A percentile compares a stretch with the other conserved stretches of the same genome.
phyloP scores from a whole-genome alignment of 352 stramenopile genomes.

The Globisporangium acanthophoron region DNA sequence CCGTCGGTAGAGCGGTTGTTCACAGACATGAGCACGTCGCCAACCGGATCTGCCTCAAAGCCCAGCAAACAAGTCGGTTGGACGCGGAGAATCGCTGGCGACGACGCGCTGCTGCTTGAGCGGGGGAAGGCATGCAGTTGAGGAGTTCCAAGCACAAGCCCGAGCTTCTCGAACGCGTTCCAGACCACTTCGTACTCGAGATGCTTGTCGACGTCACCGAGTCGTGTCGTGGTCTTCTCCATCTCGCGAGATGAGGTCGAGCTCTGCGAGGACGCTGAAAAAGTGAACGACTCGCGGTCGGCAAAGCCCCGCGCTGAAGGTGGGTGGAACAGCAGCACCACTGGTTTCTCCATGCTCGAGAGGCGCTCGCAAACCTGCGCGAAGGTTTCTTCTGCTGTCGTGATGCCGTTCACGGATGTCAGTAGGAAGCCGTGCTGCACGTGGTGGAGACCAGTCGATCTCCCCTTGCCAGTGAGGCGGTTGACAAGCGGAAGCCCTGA shows the following conservation, averaged over 20 bases:
- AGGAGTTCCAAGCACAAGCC: conserved; percentile 8
- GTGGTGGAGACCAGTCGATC: conserved; percentile 26
- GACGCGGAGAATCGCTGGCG: conserved; percentile 9
- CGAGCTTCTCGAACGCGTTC: conserved; percentile 7
- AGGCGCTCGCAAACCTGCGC: conserved; percentile 30
- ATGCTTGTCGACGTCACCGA: background rate
- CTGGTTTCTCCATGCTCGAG: conserved; percentile 30
- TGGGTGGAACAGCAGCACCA: conserved; percentile 43
- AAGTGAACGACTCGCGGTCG: conserved; percentile 8
- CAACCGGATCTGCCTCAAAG: conserved; percentile 25
- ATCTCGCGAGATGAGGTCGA: background rate
- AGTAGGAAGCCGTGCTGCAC: conserved; percentile 44
- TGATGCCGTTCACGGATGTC: conserved; percentile 42
- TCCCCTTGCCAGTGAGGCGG: conserved; percentile 64
- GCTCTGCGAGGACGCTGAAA: conserved; percentile 5
- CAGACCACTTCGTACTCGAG: conserved; percentile 15
- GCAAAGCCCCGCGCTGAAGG: conserved; percentile 14
- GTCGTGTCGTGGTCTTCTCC: background rate
- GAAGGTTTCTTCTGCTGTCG: conserved; percentile 22
- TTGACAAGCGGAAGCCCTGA: conserved; percentile 47
- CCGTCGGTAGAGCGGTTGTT: conserved; percentile 26
- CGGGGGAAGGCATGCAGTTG: background rate
- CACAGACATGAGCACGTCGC: conserved; percentile 31
- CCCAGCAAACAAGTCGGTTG: conserved; percentile 22
- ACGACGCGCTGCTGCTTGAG: background rate